Evolutionary conservation across 2,329 filamentous ascomycete genomes (phyloP).

Genomic region (Lachnellula arida): DNA sequence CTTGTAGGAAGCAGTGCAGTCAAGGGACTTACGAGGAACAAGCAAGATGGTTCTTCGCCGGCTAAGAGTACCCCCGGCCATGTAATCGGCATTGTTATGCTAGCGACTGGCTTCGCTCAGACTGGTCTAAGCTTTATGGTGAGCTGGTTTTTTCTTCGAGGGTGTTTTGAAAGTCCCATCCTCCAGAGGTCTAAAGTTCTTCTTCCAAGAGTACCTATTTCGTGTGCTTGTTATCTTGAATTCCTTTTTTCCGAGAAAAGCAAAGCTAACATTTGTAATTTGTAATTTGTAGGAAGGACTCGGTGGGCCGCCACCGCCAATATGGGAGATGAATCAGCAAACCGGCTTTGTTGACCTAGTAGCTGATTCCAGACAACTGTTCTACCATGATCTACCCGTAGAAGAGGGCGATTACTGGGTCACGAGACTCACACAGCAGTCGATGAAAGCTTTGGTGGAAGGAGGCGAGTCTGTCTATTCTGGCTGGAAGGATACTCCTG

Average conservation of each 20-base stretch:
- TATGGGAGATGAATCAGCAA: conserved; percentile 33
- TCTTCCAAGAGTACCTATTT: too few species aligned
- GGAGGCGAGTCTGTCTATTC: conserved; percentile 32
- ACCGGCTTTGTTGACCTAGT: conserved; percentile 37
- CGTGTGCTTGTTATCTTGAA: too few species aligned
- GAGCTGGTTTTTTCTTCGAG: too few species aligned
- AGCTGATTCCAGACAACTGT: conserved; percentile 32
- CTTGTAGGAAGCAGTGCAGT: conserved; percentile 35
- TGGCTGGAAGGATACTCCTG: conserved; percentile 28
- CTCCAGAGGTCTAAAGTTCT: too few species aligned
- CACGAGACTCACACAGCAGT: conserved; percentile 35
- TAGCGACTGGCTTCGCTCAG: conserved; percentile 36
- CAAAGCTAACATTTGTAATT: too few species aligned
- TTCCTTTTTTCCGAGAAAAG: too few species aligned
- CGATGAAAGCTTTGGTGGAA: conserved; percentile 38
- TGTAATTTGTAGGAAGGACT: conserved; percentile 26
- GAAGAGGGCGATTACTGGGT: conserved; percentile 39
- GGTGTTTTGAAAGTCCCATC: too few species aligned
- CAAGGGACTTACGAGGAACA: conserved; percentile 33
- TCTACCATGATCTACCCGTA: conserved; percentile 41
- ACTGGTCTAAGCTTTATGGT: conserved; percentile 34
- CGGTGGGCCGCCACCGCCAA: conserved; percentile 35
- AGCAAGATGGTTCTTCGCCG: conserved; percentile 8
- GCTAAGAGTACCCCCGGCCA: conserved; percentile 22
- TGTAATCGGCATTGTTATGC: conserved; percentile 36